Evolutionary conservation across 116 monocot species (phyloP).

Genomic region (Trichopus zeylanicus): DNA sequence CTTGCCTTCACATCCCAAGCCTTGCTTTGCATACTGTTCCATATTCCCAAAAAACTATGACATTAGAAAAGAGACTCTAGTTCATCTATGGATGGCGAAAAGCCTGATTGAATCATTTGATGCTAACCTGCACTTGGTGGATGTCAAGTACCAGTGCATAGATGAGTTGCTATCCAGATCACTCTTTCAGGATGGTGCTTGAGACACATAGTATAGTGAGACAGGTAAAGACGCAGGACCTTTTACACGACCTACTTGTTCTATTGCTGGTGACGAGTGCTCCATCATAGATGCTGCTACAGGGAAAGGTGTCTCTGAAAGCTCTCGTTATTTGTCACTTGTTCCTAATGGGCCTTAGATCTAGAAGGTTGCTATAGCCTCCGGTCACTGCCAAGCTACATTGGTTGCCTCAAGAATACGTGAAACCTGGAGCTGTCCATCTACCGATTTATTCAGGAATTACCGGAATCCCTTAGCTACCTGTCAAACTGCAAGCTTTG

Average conservation of each 20-base stretch:
- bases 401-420: conserved; percentile 1
- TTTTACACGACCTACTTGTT: not conserved
- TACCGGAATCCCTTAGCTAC: conserved; percentile 1
- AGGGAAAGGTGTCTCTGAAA: not conserved
- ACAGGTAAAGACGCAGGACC: conserved; percentile 8
- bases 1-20: conserved; percentile 9
- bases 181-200: conserved; percentile 10
- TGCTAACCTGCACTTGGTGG: too few relatives aligned
- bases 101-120: conserved; percentile 8
- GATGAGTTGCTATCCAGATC: conserved; percentile 1
- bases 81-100: conserved; percentile 11
- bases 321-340: not conserved
- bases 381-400: not conserved
- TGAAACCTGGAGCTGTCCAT: not conserved
- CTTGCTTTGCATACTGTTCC: conserved; percentile 11
- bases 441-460: not conserved
- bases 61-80: conserved; percentile 1
- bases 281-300: not conserved
- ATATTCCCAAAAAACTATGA: conserved; percentile 3
- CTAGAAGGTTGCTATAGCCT: not conserved
- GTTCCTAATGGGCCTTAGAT: not conserved
- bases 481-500: not conserved
- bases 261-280: not conserved
- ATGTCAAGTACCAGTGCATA: not conserved
- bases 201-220: not conserved